phyloP scores from a whole-genome alignment of 2,329 filamentous ascomycete species.

The Clonostachys solani region DNA sequence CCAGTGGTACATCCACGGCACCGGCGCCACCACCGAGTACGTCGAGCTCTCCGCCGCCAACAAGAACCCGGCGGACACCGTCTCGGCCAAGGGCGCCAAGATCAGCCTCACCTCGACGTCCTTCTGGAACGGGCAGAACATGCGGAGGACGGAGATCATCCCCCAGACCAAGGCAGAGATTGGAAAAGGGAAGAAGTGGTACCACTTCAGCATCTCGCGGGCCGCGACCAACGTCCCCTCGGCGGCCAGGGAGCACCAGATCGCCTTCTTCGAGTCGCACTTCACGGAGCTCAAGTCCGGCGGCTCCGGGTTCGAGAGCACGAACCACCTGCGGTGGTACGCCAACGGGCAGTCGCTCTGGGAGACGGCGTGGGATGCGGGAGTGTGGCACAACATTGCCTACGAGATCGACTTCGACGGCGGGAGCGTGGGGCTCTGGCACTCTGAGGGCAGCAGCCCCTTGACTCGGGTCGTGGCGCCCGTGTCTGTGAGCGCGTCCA shows the following conservation, averaged over 20 bases:
- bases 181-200: constrained; percentile 62
- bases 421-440: constrained; percentile 63
- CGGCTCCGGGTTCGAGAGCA: constrained; percentile 36
- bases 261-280: constrained; percentile 61
- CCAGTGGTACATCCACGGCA: constrained; percentile 74
- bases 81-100: constrained; percentile 60
- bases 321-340: constrained; percentile 60
- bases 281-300: constrained; percentile 74
- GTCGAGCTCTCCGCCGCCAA: constrained; percentile 54
- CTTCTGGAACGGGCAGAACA: constrained; percentile 68
- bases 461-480: constrained; percentile 56
- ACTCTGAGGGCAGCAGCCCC: constrained; percentile 57
- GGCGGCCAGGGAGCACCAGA: constrained; percentile 62
- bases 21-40: constrained; percentile 49
- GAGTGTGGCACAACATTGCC: constrained; percentile 71
- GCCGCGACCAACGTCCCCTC: constrained; percentile 55
- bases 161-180: constrained; percentile 64
- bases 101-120: constrained; percentile 61
- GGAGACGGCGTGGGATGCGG: constrained; percentile 55
- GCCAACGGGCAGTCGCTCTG: constrained; percentile 57
- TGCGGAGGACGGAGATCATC: constrained; percentile 72
- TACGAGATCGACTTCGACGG: constrained; percentile 68
- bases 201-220: constrained; percentile 67
- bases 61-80: constrained; percentile 62
- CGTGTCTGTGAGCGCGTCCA: constrained; percentile 54